Evolutionary conservation across 768 basidiomycete species (phyloP).

Genomic region (Erythrobasidium yunnanense): DNA sequence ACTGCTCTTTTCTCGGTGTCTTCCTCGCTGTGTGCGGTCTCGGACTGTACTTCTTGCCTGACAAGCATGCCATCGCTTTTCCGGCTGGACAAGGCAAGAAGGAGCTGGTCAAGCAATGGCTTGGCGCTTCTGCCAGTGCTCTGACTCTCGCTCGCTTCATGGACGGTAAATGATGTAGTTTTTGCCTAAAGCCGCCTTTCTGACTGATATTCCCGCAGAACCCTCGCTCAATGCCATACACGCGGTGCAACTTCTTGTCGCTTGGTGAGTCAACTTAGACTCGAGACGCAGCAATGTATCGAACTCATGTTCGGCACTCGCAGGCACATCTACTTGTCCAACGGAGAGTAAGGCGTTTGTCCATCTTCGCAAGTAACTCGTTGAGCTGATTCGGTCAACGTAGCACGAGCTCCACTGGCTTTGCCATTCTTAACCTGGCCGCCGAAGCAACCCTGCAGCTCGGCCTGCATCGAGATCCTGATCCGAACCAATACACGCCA

Average conservation of each 20-base stretch:
- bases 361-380: background rate
- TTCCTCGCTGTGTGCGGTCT: background rate
- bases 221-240: conserved; percentile 6
- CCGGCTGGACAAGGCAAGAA: background rate
- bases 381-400: background rate
- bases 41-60: background rate
- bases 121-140: conserved; percentile 1
- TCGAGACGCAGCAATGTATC: no score
- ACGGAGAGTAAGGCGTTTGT: conserved; percentile 2
- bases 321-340: background rate
- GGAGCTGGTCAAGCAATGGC: background rate
- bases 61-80: background rate
- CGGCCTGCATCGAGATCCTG: background rate
- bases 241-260: background rate
- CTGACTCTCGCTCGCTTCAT: background rate
- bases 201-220: background rate
- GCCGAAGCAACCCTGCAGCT: background rate
- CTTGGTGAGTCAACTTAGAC: background rate
- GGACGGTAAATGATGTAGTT: background rate
- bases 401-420: conserved; percentile 5
- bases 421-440: background rate
- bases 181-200: background rate
- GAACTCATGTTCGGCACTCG: no score
- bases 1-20: background rate
- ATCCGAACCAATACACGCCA: background rate